A percentile compares a stretch with the other conserved stretches of the same genome.
These are phyloP conservation scores for Mycena sp. DNA, from an alignment of 1,284 basidiomycete genomes.

Conservation along the genomic window DNA sequence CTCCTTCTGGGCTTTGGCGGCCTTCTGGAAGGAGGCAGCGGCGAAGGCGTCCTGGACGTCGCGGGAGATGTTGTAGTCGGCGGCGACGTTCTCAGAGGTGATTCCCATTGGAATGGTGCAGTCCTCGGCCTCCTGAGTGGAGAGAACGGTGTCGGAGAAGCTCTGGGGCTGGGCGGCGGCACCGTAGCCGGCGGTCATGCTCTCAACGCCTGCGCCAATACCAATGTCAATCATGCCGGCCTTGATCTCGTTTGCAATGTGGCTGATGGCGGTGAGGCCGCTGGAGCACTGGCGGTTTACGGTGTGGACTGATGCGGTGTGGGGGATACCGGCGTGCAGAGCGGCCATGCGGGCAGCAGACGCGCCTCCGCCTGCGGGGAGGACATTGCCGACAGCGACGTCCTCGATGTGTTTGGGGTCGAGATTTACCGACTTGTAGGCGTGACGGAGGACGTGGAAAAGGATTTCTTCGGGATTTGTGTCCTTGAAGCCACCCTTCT, in stretches of 20 bases:
- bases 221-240: slow-evolving; percentile 92
- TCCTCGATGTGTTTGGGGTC: slow-evolving; percentile 90
- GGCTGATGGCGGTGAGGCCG: slow-evolving; percentile 89
- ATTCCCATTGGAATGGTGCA: slow-evolving; percentile 94
- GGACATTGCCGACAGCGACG: slow-evolving; percentile 93
- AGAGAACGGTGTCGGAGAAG: slow-evolving; percentile 85
- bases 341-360: slow-evolving; percentile 94
- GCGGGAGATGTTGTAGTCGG: slow-evolving; percentile 81
- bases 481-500: slow-evolving; percentile 96
- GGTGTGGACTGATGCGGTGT: slow-evolving; percentile 85
- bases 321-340: slow-evolving; percentile 91
- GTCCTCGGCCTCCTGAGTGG: slow-evolving; percentile 87
- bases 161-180: slow-evolving; percentile 77
- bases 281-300: slow-evolving; percentile 97
- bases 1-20: slow-evolving; percentile 87
- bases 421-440: slow-evolving; percentile 72
- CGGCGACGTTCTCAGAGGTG: slow-evolving; percentile 95
- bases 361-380: slow-evolving; percentile 93
- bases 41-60: slow-evolving; percentile 87
- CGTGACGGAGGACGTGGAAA: slow-evolving; percentile 83
- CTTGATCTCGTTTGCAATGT: slow-evolving; percentile 91
- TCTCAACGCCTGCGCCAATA: slow-evolving; percentile 96
- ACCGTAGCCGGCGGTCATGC: slow-evolving; percentile 92
- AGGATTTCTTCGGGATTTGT: slow-evolving; percentile 92
- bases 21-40: slow-evolving; percentile 88